phyloP scores from a whole-genome alignment of 2,329 filamentous ascomycete species.

The Coniochaeta sp. region DNA sequence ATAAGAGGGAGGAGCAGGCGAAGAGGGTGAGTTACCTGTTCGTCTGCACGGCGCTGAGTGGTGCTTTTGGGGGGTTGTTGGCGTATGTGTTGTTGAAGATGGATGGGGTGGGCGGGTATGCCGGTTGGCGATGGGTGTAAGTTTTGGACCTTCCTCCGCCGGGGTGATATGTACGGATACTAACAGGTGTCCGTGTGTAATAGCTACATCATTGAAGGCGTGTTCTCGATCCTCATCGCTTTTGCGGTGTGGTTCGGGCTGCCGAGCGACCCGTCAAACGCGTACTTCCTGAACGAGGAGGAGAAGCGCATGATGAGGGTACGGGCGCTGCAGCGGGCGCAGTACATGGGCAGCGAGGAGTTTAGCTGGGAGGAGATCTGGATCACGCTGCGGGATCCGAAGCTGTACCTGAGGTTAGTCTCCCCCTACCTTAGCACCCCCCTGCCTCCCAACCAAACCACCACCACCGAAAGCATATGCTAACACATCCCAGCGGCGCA shows the following conservation, averaged over 20 bases:
- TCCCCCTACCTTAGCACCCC: background rate
- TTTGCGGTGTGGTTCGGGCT: slow-evolving; percentile 37
- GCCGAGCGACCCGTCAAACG: slow-evolving; percentile 36
- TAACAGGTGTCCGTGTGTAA: background rate
- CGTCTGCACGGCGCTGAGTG: slow-evolving; percentile 43
- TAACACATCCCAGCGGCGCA: slow-evolving; percentile 17
- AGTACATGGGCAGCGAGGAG: slow-evolving; percentile 42
- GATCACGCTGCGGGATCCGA: slow-evolving; percentile 40
- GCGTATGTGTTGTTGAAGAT: slow-evolving; percentile 43
- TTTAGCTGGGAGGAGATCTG: slow-evolving; percentile 44
- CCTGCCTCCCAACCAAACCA: background rate
- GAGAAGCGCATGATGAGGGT: slow-evolving; percentile 43
- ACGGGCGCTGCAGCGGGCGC: slow-evolving; percentile 33
- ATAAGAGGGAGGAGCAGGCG: slow-evolving; percentile 46
- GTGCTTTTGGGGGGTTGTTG: slow-evolving; percentile 55
- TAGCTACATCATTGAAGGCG: slow-evolving; percentile 44
- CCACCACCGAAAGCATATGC: background rate
- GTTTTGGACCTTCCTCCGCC: too few relatives aligned
- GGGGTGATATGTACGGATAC: too few relatives aligned
- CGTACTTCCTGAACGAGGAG: slow-evolving; percentile 40
- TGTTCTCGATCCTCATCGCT: slow-evolving; percentile 33
- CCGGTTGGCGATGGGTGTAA: slow-evolving; percentile 37
- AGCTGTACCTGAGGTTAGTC: slow-evolving; percentile 38
- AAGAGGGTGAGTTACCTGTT: slow-evolving; percentile 46
- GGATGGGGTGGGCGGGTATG: slow-evolving; percentile 34